Conservation (phyloP, 2,329 filamentous ascomycete genomes). For the Oidium heveae region DNA sequence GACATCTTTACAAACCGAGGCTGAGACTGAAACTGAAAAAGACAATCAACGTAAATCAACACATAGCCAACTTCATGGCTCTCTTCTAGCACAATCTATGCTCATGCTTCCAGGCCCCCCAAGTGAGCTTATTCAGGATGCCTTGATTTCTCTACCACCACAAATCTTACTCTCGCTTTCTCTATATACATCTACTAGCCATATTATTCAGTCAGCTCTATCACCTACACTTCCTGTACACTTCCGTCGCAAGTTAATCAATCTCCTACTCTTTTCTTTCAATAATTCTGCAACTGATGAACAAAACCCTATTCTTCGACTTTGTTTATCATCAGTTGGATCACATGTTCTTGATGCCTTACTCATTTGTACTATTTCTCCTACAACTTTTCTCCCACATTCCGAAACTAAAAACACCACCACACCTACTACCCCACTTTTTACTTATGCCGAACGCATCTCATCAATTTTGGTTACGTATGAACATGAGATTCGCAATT, state of each 20-base stretch:
- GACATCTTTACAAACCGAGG: constrained; percentile 13
- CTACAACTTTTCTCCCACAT: no score
- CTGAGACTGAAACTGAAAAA: constrained; percentile 11
- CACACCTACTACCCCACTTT: constrained; percentile 16
- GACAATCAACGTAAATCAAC: constrained; percentile 10
- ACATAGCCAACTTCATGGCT: constrained; percentile 48
- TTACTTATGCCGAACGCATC: constrained; percentile 41
- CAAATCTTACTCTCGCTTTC: constrained; percentile 38
- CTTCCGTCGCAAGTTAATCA: constrained; percentile 36
- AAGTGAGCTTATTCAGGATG: constrained; percentile 44
- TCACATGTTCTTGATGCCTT: constrained; percentile 44
- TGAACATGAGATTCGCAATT: constrained; percentile 36
- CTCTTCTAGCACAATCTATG: constrained; percentile 58
- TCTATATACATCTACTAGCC: constrained; percentile 22
- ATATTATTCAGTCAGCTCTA: constrained; percentile 38
- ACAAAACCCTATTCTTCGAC: constrained; percentile 5
- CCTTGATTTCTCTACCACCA: constrained; percentile 32
- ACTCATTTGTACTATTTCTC: constrained; percentile 18
- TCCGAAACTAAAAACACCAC: constrained; percentile 2
- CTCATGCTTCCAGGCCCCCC: constrained; percentile 46
- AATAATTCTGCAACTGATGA: neutral
- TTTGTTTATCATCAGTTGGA: constrained; percentile 31
- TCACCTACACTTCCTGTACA: constrained; percentile 29
- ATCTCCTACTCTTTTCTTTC: constrained; percentile 23
- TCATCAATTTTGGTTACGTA: constrained; percentile 34